A percentile compares a stretch with the other conserved stretches of the same genome.
These are phyloP conservation scores for Xylaria scruposa DNA, from an alignment of 495 filamentous ascomycete genomes.

Conservation along the genomic window DNA sequence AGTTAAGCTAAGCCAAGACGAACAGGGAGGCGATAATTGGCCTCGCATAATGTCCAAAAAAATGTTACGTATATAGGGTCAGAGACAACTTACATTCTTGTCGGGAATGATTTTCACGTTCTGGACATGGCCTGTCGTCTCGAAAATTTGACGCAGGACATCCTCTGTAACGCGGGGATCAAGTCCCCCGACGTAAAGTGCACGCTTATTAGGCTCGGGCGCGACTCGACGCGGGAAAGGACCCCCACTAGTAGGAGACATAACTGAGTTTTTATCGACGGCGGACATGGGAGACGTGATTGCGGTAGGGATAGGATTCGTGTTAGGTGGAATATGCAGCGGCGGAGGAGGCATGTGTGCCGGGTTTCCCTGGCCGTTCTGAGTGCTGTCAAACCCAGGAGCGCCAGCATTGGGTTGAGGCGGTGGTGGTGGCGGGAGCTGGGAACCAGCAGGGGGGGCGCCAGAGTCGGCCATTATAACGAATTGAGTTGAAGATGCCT, in stretches of 20 bases:
- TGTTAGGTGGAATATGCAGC: constrained; percentile 94
- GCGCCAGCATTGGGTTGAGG: constrained; percentile 71
- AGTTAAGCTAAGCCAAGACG: constrained; percentile 13
- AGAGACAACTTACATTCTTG: constrained; percentile 78
- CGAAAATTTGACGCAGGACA: constrained; percentile 96
- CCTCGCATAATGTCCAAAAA: background rate
- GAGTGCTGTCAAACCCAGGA: constrained; percentile 72
- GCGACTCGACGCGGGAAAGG: constrained; percentile 90
- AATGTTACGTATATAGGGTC: constrained; percentile 27
- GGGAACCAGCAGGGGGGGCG: constrained; percentile 58
- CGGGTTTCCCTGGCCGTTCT: constrained; percentile 70
- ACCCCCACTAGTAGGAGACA: constrained; percentile 81
- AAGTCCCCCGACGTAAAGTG: constrained; percentile 93
- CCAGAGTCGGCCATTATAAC: constrained; percentile 72
- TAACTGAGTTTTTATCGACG: constrained; percentile 67
- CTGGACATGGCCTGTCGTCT: constrained; percentile 97
- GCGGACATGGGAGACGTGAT: constrained; percentile 85
- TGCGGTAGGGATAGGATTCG: constrained; percentile 91
- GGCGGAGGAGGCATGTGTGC: constrained; percentile 94
- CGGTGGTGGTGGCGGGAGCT: constrained; percentile 69
- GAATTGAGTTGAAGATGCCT: constrained; percentile 10
- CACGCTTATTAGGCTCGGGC: constrained; percentile 98
- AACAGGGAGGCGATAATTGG: background rate
- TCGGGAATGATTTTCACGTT: constrained; percentile 99
- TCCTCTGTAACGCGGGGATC: constrained; percentile 97